Evolutionary conservation across 169 alveolate species (phyloP).

Genomic region (Plasmodium malariae): DNA sequence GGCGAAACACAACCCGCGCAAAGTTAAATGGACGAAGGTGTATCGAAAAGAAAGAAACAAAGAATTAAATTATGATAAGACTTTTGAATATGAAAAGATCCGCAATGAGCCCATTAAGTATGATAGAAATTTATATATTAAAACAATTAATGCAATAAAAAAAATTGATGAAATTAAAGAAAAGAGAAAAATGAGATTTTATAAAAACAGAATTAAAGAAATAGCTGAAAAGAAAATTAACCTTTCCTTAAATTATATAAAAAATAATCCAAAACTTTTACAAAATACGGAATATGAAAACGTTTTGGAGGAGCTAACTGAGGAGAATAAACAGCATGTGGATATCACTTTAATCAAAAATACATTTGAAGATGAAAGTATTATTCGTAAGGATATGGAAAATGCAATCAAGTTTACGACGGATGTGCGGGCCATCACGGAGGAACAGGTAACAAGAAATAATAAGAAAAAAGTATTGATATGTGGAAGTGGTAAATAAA

Average conservation of each 20-base stretch:
- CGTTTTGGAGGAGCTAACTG: slow-evolving; percentile 23
- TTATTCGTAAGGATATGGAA: slow-evolving; percentile 7
- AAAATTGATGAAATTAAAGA: slow-evolving; percentile 94
- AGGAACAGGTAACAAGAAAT: slow-evolving; percentile 9
- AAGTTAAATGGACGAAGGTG: slow-evolving; percentile 99
- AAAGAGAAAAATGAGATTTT: slow-evolving; percentile 90
- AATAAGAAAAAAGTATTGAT: not conserved
- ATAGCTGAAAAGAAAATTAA: slow-evolving; percentile 41
- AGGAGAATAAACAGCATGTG: not conserved
- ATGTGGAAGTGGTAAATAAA: no score
- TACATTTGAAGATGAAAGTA: slow-evolving; percentile 29
- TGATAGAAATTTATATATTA: slow-evolving; percentile 95
- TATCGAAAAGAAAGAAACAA: slow-evolving; percentile 95
- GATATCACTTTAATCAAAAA: slow-evolving; percentile 10
- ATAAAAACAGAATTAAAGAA: slow-evolving; percentile 42
- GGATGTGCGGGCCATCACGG: slow-evolving; percentile 13
- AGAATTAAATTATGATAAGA: slow-evolving; percentile 96
- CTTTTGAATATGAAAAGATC: slow-evolving; percentile 97
- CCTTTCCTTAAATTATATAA: slow-evolving; percentile 50
- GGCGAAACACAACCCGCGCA: slow-evolving; percentile 98
- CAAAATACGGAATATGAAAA: slow-evolving; percentile 49
- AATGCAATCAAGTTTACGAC: not conserved
- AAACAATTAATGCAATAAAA: slow-evolving; percentile 97
- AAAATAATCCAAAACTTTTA: slow-evolving; percentile 45
- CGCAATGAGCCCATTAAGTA: slow-evolving; percentile 96